phyloP scores from a whole-genome alignment of 768 basidiomycete species.

The Obba rivulosa region DNA sequence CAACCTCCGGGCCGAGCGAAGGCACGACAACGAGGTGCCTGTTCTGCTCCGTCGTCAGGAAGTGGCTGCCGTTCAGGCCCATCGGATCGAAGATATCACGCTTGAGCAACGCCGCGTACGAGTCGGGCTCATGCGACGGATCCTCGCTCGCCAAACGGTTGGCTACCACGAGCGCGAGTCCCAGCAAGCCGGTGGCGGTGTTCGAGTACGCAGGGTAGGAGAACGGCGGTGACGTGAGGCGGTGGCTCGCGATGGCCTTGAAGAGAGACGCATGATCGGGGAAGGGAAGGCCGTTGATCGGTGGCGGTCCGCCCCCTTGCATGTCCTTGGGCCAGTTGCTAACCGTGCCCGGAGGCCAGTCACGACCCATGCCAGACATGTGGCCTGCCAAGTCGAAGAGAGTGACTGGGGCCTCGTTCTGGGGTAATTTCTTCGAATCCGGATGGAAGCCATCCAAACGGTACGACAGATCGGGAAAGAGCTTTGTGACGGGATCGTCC shows the following conservation, averaged over 20 bases:
- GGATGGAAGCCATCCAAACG: slow-evolving; percentile 14
- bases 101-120: slow-evolving; percentile 37
- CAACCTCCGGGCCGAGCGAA: slow-evolving; percentile 27
- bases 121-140: neutral
- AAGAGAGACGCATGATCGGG: slow-evolving; percentile 29
- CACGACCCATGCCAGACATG: slow-evolving; percentile 29
- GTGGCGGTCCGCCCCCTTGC: slow-evolving; percentile 23
- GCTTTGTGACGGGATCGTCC: slow-evolving; percentile 47
- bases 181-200: slow-evolving; percentile 31
- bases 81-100: slow-evolving; percentile 47
- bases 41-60: slow-evolving; percentile 32
- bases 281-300: slow-evolving; percentile 25
- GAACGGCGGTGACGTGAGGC: slow-evolving; percentile 38
- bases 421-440: neutral
- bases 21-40: slow-evolving; percentile 36
- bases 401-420: slow-evolving; percentile 13
- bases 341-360: slow-evolving; percentile 31
- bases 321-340: slow-evolving; percentile 36
- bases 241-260: slow-evolving; percentile 30
- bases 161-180: slow-evolving; percentile 32
- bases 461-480: slow-evolving; percentile 34
- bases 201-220: slow-evolving; percentile 39
- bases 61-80: slow-evolving; percentile 40
- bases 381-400: slow-evolving; percentile 25
- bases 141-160: slow-evolving; percentile 8